These are phyloP conservation scores for Stephanodiscus minutulus DNA, from an alignment of 108 stramenopile genomes.

Conservation along the genomic window DNA sequence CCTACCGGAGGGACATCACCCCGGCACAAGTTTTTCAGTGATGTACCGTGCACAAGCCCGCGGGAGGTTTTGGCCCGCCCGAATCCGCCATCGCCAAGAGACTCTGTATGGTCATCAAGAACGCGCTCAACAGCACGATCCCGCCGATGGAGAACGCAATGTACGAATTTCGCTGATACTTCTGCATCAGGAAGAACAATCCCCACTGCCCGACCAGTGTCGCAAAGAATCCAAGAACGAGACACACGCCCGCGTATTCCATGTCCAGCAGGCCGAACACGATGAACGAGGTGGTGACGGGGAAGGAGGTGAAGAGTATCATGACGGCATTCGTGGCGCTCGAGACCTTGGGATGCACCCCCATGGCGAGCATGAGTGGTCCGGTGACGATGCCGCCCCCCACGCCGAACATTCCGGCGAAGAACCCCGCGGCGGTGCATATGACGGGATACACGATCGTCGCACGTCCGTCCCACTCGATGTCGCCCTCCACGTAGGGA, in stretches of 20 bases:
- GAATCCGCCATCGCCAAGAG: slow-evolving; percentile 42
- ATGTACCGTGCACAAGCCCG: slow-evolving; percentile 40
- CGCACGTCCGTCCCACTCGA: slow-evolving; percentile 89
- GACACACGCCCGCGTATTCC: slow-evolving; percentile 85
- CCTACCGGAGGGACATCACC: no score
- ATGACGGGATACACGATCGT: slow-evolving; percentile 88
- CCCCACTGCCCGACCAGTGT: slow-evolving; percentile 85
- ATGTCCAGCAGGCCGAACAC: slow-evolving; percentile 92
- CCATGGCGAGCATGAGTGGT: slow-evolving; percentile 95
- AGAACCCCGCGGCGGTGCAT: slow-evolving; percentile 90
- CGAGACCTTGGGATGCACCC: slow-evolving; percentile 92
- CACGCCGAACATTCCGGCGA: slow-evolving; percentile 96
- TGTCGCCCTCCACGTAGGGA: slow-evolving; percentile 94
- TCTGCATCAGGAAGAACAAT: slow-evolving; percentile 83
- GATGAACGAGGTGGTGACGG: slow-evolving; percentile 90
- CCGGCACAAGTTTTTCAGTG: no score
- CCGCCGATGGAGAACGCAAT: slow-evolving; percentile 95
- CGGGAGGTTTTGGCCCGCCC: slow-evolving; percentile 27
- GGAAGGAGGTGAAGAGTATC: slow-evolving; percentile 92
- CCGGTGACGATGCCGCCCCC: slow-evolving; percentile 95
- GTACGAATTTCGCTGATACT: slow-evolving; percentile 90
- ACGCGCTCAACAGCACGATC: slow-evolving; percentile 83
- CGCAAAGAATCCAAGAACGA: slow-evolving; percentile 83
- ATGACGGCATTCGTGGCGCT: slow-evolving; percentile 90
- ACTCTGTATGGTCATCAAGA: slow-evolving; percentile 82